A percentile compares a stretch with the other conserved stretches of the same genome.
Evolutionary conservation across 345 rosid species (phyloP).

Genomic region (Arabidopsis arenosa): DNA sequence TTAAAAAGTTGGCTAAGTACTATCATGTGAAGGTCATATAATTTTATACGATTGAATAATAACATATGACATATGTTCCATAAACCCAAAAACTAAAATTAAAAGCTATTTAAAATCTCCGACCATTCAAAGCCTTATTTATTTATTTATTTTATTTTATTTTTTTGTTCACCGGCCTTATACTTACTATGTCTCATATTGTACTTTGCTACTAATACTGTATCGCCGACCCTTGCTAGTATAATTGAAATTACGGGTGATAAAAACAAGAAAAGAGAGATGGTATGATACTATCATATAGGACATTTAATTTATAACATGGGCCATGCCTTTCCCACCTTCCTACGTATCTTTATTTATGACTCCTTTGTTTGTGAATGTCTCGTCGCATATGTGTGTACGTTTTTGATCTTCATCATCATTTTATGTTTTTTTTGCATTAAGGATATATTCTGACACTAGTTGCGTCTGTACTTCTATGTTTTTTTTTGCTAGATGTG

Average conservation of each 20-base stretch:
- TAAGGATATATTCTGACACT: not conserved
- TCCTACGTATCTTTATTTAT: constrained; percentile 9
- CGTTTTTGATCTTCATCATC: constrained; percentile 1
- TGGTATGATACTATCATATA: not conserved
- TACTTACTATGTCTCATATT: not conserved
- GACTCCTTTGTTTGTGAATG: constrained; percentile 13
- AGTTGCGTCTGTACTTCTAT: not conserved
- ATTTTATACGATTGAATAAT: not conserved
- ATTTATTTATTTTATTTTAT: too few species aligned
- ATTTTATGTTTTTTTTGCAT: not conserved
- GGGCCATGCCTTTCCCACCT: not conserved
- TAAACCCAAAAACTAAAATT: not conserved
- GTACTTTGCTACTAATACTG: not conserved
- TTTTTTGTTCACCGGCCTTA: too few species aligned
- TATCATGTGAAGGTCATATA: not conserved
- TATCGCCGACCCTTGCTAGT: constrained; percentile 11
- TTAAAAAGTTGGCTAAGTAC: not conserved
- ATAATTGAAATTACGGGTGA: constrained; percentile 2
- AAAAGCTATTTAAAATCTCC: not conserved
- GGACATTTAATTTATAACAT: not conserved
- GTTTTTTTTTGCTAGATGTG: too few species aligned
- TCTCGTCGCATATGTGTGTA: constrained; percentile 12
- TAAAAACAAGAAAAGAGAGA: not conserved
- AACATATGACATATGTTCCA: not conserved
- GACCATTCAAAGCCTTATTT: not conserved